These are phyloP conservation scores for Botrytis galanthina DNA, from an alignment of 2,329 filamentous ascomycete genomes.

Conservation along the genomic window DNA sequence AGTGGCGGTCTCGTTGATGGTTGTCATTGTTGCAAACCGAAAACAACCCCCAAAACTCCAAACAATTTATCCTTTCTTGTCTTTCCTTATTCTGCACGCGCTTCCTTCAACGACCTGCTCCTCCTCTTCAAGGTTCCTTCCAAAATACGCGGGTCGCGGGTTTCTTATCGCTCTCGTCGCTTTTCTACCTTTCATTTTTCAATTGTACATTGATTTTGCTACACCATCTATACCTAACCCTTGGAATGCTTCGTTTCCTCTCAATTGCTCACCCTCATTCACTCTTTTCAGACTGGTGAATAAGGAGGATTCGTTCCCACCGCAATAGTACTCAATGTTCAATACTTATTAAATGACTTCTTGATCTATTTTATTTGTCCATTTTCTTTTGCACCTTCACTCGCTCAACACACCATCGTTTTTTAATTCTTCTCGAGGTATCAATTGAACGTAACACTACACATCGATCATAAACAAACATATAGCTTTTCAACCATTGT, in stretches of 20 bases:
- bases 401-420: slow-evolving; percentile 12
- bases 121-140: background rate
- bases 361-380: slow-evolving; percentile 23
- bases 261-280: background rate
- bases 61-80: slow-evolving; percentile 3
- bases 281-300: background rate
- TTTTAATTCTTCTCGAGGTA: background rate
- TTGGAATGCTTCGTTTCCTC: background rate
- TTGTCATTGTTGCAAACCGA: background rate
- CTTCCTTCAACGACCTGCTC: slow-evolving; percentile 6
- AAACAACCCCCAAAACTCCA: background rate
- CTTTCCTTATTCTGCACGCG: slow-evolving; percentile 4
- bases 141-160: slow-evolving; percentile 17
- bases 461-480: slow-evolving; percentile 1
- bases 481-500: background rate
- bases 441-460: background rate
- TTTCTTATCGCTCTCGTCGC: background rate
- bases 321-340: background rate
- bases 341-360: slow-evolving; percentile 33
- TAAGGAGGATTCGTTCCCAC: background rate
- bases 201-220: background rate
- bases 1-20: background rate
- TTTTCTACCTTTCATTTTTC: slow-evolving; percentile 14
- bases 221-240: slow-evolving; percentile 1
- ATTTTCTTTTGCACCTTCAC: slow-evolving; percentile 23